Evolutionary conservation across 352 stramenopile genomes (phyloP), one percentile per base, ranked within the genome.

Genomic region (Blastocystis sp.): DNA sequence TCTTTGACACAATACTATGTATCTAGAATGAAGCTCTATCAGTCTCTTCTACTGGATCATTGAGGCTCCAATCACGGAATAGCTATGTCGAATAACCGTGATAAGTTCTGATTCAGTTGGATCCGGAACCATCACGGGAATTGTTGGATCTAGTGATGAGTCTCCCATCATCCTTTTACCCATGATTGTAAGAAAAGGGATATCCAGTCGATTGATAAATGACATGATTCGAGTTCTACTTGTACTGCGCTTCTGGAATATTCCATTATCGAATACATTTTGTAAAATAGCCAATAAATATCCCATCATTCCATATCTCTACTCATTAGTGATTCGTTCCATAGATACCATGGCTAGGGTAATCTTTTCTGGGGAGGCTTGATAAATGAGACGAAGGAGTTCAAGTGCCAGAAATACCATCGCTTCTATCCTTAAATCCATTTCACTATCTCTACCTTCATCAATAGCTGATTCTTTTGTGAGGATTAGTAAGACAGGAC

Each of bases 161-260:
- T 53, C 11, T 11, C 13, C 1, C 7, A 42, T 4, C 4, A n/a
- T 15, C 1, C 33, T n/a, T 37, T 5, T 1, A 51, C 27, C 24
- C 30, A 76, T 37, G 7, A 76, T 15, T 4, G 30, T 13, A 2
- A 84, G n/a, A 1, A 84, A 64, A 42, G 73, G 73, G 22, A 84
- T 53, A 1, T 84, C 24, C 48, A 84, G 27, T 1, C 27, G 48
- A 57, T 84, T 84, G n/a, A 84, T 27, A 22, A 84, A 66, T 54
- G 27, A 51, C n/a, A 84, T 53, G 1, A 68, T 64, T 3, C 73
- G 73, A 11, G 48, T 69, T 17, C 73, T 17, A 42, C 68, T 84
- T 4, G 73, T 84, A 51, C 44, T 66, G 15, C 73, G 73, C 53
- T 84, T 84, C 73, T 66, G 73, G 56, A 84, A 84, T 9, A 84